Evolutionary conservation across 441 rosid genomes (phyloP).

Genomic region (Croton setiger): DNA sequence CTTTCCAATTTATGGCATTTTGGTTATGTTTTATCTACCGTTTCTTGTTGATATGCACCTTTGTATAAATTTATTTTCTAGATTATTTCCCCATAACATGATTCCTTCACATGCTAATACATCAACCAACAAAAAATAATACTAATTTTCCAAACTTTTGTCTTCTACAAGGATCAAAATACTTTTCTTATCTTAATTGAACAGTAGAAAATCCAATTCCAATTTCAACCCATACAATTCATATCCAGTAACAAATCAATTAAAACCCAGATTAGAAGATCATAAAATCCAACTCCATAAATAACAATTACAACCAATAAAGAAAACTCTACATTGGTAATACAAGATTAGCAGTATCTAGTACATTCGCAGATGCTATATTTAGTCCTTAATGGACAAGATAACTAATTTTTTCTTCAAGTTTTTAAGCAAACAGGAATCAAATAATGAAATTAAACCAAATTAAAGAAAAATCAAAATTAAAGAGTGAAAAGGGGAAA

Average conservation of each 20-base stretch:
- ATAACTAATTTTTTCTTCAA: neutral
- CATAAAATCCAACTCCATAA: conserved; percentile 8
- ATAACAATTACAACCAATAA: neutral
- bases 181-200: neutral
- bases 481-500: neutral
- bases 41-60: conserved; percentile 11
- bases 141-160: neutral
- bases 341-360: neutral
- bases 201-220: neutral
- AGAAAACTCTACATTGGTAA: conserved; percentile 15
- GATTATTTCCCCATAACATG: neutral
- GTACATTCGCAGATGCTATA: neutral
- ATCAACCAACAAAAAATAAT: neutral
- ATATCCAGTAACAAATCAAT: conserved; percentile 1
- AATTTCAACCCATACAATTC: conserved; percentile 3
- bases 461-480: neutral
- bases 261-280: conserved; percentile 15
- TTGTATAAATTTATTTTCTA: neutral
- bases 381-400: conserved; percentile 10
- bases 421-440: conserved; percentile 14
- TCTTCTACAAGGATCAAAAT: neutral
- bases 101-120: conserved; percentile 2
- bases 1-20: conserved; percentile 8
- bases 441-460: neutral
- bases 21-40: neutral